Percentiles rank a stretch among this genome's conserved stretches.
Evolutionary conservation across 2,329 filamentous ascomycete species (phyloP).

Genomic region (Hypomyces rosellus): DNA sequence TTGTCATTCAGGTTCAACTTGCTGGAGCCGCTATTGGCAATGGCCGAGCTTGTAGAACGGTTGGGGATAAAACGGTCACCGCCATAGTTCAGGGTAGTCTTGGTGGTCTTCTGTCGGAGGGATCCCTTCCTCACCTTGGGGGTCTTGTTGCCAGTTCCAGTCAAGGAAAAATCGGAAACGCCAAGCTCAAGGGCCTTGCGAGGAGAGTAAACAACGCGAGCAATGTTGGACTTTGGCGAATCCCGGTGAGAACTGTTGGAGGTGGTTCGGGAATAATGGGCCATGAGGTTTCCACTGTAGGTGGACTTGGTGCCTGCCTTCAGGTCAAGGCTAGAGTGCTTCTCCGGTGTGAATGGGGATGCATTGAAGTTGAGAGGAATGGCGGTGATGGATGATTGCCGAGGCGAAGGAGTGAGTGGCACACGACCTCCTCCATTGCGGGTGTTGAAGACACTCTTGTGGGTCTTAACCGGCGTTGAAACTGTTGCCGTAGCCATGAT

Average conservation of each 20-base stretch:
- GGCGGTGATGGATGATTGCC: constrained; percentile 49
- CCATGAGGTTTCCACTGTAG: constrained; percentile 71
- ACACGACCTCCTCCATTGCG: constrained; percentile 92
- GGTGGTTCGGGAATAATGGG: constrained; percentile 66
- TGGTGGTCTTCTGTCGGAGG: constrained; percentile 54
- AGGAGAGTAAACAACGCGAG: constrained; percentile 65
- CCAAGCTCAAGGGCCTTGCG: constrained; percentile 80
- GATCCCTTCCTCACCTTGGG: constrained; percentile 55
- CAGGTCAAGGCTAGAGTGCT: constrained; percentile 44
- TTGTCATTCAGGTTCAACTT: constrained; percentile 72
- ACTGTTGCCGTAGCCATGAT: constrained; percentile 76
- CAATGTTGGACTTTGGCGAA: constrained; percentile 96
- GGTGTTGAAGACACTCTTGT: constrained; percentile 83
- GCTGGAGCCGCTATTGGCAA: constrained; percentile 71
- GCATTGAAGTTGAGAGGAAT: constrained; percentile 50
- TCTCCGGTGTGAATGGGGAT: constrained; percentile 74
- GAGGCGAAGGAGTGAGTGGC: constrained; percentile 88
- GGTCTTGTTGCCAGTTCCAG: constrained; percentile 69
- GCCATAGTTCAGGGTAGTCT: constrained; percentile 74
- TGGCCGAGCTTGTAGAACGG: constrained; percentile 80
- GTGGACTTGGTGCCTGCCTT: constrained; percentile 61
- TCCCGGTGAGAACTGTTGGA: constrained; percentile 54
- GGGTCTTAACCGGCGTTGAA: constrained; percentile 91
- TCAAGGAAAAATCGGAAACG: constrained; percentile 86
- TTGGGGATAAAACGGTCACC: constrained; percentile 96